Evolutionary conservation across 495 filamentous ascomycete species (phyloP), one percentile per base, ranked within the genome.

Genomic region (Penicillium soppii): DNA sequence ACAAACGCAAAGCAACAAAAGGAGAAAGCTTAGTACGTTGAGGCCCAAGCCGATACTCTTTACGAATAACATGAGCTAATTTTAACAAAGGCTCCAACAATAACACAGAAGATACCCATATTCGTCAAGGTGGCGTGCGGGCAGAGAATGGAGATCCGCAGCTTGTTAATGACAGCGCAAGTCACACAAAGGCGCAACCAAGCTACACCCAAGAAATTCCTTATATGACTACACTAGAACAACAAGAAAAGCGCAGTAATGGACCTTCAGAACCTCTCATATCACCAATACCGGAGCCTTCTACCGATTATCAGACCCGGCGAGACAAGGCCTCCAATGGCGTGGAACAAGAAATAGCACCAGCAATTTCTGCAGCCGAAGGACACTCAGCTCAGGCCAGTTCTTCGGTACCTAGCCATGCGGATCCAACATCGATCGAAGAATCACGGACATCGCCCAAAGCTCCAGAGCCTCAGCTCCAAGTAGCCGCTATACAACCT

Each of bases 21-120:
- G 54, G 30, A 54, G 58, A 53, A 57, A 50, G 43, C 39, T 57
- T 46, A 57, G 61, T 67, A 52, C 16, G 58, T 58, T 15, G 32
- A 13, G 19, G 22, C 25, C 20, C 27, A 30, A 35, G 16, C 15
- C 29, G n/a, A n/a, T 32, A 7, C n/a, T 15, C 12, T 38, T 17
- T 7, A 17, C 44, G 4, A 7, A 26, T 3, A 30, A 9, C 43
- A 16, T 46, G 25, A 23, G 42, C 44, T 58, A 43, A 61, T 25
- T 9, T 20, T 16, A 54, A 12, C 29, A 32, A 32, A 68, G 66
- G 61, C 20, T 32, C 55, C 29, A 47, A 61, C 15, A 27, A 33
- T 12, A 38, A 7, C 16, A 23, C 35, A 20, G 36, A 41, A 12
- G 26, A 49, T 41, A 39, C 25, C 19, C 44, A 30, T 7, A 30